Conservation (phyloP, 495 filamentous ascomycete species). For the Hyaloscypha variabilis region DNA sequence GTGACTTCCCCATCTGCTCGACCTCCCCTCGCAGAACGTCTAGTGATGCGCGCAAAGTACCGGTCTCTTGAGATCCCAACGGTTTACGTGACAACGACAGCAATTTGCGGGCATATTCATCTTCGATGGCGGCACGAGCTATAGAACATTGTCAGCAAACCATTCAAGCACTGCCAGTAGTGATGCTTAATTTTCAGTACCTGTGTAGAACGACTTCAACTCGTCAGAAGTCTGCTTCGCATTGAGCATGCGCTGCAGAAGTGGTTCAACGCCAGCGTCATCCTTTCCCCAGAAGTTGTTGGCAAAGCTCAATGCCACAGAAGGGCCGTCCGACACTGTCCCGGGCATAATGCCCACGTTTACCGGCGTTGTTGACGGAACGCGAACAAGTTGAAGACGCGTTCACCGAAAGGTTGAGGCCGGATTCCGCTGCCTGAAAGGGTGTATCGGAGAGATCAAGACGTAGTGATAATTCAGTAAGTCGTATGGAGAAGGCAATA, state of each 20-base stretch:
- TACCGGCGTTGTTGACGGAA: conserved; percentile 9
- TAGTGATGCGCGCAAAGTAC: conserved; percentile 79
- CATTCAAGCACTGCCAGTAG: neutral
- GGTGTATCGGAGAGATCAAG: neutral
- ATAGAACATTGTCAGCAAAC: conserved; percentile 17
- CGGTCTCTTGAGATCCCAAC: conserved; percentile 85
- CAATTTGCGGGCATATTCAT: conserved; percentile 95
- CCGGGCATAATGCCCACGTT: conserved; percentile 28
- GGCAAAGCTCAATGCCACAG: conserved; percentile 65
- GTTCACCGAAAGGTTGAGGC: conserved; percentile 4
- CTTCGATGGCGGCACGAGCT: conserved; percentile 94
- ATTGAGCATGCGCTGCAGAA: conserved; percentile 95
- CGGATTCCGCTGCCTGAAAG: neutral
- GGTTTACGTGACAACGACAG: conserved; percentile 84
- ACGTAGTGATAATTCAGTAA: neutral
- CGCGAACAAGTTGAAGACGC: conserved; percentile 3
- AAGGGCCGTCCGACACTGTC: conserved; percentile 40
- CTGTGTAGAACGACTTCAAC: conserved; percentile 85
- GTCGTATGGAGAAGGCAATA: neutral
- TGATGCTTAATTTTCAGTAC: conserved; percentile 43
- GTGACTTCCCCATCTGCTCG: conserved; percentile 92
- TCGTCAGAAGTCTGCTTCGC: conserved; percentile 96
- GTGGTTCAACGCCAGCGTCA: conserved; percentile 90
- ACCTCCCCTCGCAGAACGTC: conserved; percentile 87
- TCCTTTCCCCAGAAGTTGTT: conserved; percentile 99